These are phyloP conservation scores for Aspergillus neotritici DNA, from an alignment of 2,329 filamentous ascomycete species.

Conservation along the genomic window DNA sequence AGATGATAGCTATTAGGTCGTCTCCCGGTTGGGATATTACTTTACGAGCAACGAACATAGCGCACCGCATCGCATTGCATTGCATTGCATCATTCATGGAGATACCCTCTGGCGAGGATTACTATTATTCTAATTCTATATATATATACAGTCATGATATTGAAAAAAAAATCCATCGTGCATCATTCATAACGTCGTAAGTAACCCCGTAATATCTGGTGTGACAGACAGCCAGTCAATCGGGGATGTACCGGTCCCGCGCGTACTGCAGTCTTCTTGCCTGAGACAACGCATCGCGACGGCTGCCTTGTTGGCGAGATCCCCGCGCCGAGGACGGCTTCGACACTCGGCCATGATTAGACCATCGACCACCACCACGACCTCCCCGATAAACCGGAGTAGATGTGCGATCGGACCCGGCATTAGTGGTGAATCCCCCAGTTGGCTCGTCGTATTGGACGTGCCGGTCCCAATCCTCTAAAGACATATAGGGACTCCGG, in stretches of 20 bases:
- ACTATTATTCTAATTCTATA: slow-evolving; percentile 6
- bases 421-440: neutral
- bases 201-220: neutral
- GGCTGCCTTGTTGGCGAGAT: slow-evolving; percentile 6
- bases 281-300: slow-evolving; percentile 14
- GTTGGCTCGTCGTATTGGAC: slow-evolving; percentile 60
- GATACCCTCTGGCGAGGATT: neutral
- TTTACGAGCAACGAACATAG: slow-evolving; percentile 16
- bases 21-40: neutral
- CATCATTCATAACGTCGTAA: slow-evolving; percentile 6
- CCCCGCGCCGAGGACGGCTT: slow-evolving; percentile 19
- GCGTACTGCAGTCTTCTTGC: slow-evolving; percentile 25
- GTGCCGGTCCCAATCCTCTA: slow-evolving; percentile 73
- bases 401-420: slow-evolving; percentile 15
- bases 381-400: slow-evolving; percentile 18
- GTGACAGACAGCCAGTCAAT: slow-evolving; percentile 14
- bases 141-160: slow-evolving; percentile 1
- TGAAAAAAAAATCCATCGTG: neutral
- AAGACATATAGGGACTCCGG: slow-evolving; percentile 66
- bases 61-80: neutral
- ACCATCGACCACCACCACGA: slow-evolving; percentile 11
- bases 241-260: slow-evolving; percentile 30
- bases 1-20: slow-evolving; percentile 23
- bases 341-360: slow-evolving; percentile 19
- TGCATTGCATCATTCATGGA: too few species aligned